Evolutionary conservation across 2,329 filamentous ascomycete genomes (phyloP), one percentile per base, ranked within the genome.

Genomic region (Arthrobotrys megalospora): DNA sequence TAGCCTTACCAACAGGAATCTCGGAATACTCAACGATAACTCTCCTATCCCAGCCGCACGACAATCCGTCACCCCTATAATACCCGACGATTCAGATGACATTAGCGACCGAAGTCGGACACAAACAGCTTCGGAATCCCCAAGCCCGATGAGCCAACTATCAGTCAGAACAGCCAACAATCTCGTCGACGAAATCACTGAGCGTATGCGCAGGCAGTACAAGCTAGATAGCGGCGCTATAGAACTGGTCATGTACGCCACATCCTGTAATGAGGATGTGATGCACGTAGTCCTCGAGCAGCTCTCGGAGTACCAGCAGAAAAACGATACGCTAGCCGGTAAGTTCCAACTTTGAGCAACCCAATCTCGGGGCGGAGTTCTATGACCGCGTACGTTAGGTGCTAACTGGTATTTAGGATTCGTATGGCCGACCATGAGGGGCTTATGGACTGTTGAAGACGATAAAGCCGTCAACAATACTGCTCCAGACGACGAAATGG

Each of bases 401-500:
- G 19, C 28, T 36, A 34, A 55, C 60, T 64, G 10, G 43, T 36
- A 19, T 7, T 11, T 38, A 75, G 70, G 41, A 16, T 75, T 75
- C 28, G 43, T 48, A 5, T 75, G 70, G 70, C 70, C 70, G 14
- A 36, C 32, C 1, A 16, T 24, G 19, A 60, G 41, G 38, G 70
- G 70, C 7, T 48, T 75, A 21, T 75, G 70, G 70, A 75, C 63
- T 5, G 53, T 52, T 34, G 63, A 68, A 38, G 70, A 75, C 47
- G 70, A 75, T 28, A n/a, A 34, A 12, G 45, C 45, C n/a, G 41
- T 67, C 1, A 34, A 75, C 28, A 24, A 68, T 6, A n/a, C 16
- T 19, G 36, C 63, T 6, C 16, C 52, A 21, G 8, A 52, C 10
- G 43, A 68, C 2, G 41, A 52, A 8, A 28, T 73, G 1, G 14